These are phyloP conservation scores for Euphorbia lathyris DNA, from an alignment of 345 rosid genomes.

Conservation along the genomic window DNA sequence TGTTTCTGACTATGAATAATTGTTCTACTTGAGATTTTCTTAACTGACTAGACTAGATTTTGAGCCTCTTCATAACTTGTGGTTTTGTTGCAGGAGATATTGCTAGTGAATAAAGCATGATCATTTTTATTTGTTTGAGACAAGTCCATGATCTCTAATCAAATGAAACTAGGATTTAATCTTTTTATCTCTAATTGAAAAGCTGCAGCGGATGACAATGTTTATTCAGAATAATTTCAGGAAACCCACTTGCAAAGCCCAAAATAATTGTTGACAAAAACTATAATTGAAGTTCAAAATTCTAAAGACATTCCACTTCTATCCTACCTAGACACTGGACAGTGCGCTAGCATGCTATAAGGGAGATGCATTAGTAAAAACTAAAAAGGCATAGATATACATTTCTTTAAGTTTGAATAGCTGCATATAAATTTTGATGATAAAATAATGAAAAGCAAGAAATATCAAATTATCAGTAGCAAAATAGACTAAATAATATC, in stretches of 20 bases:
- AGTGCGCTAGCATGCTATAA: too few relatives aligned
- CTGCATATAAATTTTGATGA: not conserved
- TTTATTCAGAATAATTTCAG: not conserved
- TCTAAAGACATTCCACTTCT: not conserved
- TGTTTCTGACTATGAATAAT: too few relatives aligned
- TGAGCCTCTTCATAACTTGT: too few relatives aligned
- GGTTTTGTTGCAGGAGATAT: too few relatives aligned
- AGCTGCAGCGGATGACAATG: too few relatives aligned
- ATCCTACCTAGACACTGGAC: not conserved
- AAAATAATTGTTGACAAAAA: not conserved
- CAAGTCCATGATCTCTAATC: not conserved
- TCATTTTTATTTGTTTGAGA: too few relatives aligned
- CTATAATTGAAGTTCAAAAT: not conserved
- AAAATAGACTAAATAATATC: not conserved
- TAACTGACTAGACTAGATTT: too few relatives aligned
- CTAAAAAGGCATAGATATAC: not conserved
- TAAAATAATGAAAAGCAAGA: not conserved
- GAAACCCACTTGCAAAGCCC: not conserved
- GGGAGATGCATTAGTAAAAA: not conserved
- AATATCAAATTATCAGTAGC: not conserved
- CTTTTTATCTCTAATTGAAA: not conserved
- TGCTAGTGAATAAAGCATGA: too few relatives aligned
- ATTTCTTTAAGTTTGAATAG: not conserved
- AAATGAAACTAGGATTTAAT: not conserved
- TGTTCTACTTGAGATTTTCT: too few relatives aligned